A percentile compares a stretch with the other conserved stretches of the same genome.
phyloP scores from a whole-genome alignment of 73 alveolate genomes.

The Tetrahymena malaccensis region DNA sequence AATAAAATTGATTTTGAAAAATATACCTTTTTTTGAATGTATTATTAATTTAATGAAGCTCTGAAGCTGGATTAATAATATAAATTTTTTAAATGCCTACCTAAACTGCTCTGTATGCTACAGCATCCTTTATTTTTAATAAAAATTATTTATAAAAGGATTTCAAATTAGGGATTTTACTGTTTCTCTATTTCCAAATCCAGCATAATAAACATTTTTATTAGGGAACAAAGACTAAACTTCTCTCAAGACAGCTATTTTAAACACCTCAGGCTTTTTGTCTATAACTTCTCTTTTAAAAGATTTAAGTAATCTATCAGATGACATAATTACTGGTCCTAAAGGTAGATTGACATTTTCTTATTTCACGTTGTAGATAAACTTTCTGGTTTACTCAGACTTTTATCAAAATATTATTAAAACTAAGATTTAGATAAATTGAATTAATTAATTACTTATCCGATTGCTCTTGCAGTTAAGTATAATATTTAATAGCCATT shows the following conservation, averaged over 20 bases:
- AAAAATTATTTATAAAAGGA: neutral
- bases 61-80: conserved; percentile 58
- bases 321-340: conserved; percentile 95
- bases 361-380: conserved; percentile 5
- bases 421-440: conserved; percentile 43
- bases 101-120: conserved; percentile 86
- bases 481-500: conserved; percentile 91
- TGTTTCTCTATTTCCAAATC: conserved; percentile 95
- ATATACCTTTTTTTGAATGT: neutral
- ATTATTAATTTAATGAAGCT: neutral
- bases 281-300: conserved; percentile 88
- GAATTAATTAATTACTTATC: conserved; percentile 72
- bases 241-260: conserved; percentile 80
- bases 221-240: conserved; percentile 79
- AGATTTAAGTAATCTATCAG: conserved; percentile 84
- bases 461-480: conserved; percentile 94
- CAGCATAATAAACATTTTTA: conserved; percentile 84
- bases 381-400: conserved; percentile 12
- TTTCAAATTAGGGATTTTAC: neutral
- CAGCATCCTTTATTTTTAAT: conserved; percentile 63
- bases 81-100: conserved; percentile 68
- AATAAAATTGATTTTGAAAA: too few species aligned
- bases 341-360: conserved; percentile 46
- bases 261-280: conserved; percentile 75
- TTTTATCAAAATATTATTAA: conserved; percentile 39